A percentile compares a stretch with the other conserved stretches of the same genome.
Evolutionary conservation across 305 asterid genomes (phyloP).

Genomic region (Salvia sclarea): DNA sequence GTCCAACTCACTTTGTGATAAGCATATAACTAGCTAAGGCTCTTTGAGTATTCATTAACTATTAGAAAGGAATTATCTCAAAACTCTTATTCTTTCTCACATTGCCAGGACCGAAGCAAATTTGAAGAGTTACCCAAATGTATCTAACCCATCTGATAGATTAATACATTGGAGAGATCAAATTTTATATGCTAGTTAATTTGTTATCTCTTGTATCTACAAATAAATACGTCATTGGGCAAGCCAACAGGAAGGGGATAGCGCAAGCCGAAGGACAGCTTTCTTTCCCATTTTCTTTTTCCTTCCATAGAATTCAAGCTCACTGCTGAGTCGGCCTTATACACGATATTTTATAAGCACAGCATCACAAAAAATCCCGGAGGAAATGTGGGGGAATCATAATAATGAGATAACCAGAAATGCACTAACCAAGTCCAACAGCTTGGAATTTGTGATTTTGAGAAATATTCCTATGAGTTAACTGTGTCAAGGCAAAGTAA

Average conservation of each 20-base stretch:
- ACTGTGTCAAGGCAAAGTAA: conserved; percentile 92
- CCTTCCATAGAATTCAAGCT: not conserved
- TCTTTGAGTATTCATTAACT: not conserved
- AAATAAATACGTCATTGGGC: not conserved
- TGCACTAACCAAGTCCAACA: conserved; percentile 87
- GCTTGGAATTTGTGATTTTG: conserved; percentile 98
- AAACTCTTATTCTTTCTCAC: not conserved
- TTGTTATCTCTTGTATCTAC: not conserved
- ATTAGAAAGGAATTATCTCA: not conserved
- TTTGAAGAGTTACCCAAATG: too few species aligned
- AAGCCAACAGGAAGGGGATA: not conserved
- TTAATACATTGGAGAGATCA: not conserved
- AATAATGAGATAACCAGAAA: conserved; percentile 16
- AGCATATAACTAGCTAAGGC: not conserved
- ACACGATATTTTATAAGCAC: not conserved
- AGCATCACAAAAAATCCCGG: not conserved
- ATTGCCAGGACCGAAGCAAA: not conserved
- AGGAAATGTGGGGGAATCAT: not conserved
- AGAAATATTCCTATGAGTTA: conserved; percentile 95
- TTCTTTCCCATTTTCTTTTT: not conserved
- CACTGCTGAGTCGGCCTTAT: not conserved
- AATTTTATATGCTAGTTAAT: not conserved
- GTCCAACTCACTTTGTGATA: not conserved
- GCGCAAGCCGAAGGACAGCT: not conserved
- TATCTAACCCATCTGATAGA: not conserved